Evolutionary conservation across 2,329 filamentous ascomycete species (phyloP).

Genomic region (Alternaria sp.): DNA sequence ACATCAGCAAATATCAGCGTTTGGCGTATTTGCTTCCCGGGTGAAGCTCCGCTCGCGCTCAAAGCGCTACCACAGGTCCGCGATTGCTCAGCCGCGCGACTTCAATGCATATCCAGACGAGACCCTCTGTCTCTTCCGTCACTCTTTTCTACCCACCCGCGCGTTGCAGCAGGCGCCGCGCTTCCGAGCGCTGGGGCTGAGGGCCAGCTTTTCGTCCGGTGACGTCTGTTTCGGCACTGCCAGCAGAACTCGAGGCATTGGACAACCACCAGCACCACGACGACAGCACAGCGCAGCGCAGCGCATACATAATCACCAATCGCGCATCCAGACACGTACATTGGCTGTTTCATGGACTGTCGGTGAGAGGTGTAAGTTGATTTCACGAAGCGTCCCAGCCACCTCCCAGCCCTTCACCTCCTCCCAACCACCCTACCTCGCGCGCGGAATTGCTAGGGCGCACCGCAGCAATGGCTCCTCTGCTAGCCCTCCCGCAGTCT

Average conservation of each 20-base stretch:
- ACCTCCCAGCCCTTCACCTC: slow-evolving; percentile 24
- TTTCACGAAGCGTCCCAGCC: slow-evolving; percentile 21
- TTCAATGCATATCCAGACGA: slow-evolving; percentile 10
- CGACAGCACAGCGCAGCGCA: slow-evolving; percentile 7
- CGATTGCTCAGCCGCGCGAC: slow-evolving; percentile 8
- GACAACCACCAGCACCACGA: slow-evolving; percentile 14
- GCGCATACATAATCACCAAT: slow-evolving; percentile 20
- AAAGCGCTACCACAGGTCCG: slow-evolving; percentile 2
- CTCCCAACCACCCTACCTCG: slow-evolving; percentile 8
- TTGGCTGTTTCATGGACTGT: slow-evolving; percentile 16
- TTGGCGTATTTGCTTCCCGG: slow-evolving; percentile 6
- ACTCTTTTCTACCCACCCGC: slow-evolving; percentile 13
- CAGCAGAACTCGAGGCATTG: slow-evolving; percentile 19
- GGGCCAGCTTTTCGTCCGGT: slow-evolving; percentile 18
- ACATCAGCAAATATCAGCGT: slow-evolving; percentile 9
- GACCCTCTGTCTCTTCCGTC: slow-evolving; percentile 10
- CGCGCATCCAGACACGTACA: slow-evolving; percentile 16
- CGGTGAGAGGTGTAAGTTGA: slow-evolving; percentile 21
- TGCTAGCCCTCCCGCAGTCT: slow-evolving; percentile 25
- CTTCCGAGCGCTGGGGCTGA: slow-evolving; percentile 24
- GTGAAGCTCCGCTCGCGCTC: slow-evolving; percentile 3
- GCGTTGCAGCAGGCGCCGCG: slow-evolving; percentile 14
- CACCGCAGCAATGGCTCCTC: slow-evolving; percentile 32
- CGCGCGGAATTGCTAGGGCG: slow-evolving; percentile 12
- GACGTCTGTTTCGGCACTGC: slow-evolving; percentile 20